Evolutionary conservation across 1,284 basidiomycete species (phyloP), one percentile per base, ranked within the genome.

Genomic region (Vanrija sp.): DNA sequence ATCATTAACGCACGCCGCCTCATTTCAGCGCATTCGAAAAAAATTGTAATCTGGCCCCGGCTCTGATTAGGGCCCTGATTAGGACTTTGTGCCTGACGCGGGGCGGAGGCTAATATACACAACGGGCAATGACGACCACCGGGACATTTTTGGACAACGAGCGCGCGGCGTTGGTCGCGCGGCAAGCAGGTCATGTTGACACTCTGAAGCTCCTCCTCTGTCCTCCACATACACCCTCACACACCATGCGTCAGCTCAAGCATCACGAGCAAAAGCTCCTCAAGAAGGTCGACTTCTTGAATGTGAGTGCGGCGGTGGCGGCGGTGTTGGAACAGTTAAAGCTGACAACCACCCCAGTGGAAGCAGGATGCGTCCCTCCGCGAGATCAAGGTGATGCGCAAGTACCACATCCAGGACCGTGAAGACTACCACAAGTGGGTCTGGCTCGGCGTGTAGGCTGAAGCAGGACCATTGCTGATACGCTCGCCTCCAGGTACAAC

Each of bases 401-500:
- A 93, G 58, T 99, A 98, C 75, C 95, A 98, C 78, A 84, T 97
- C 61, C 92, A 95, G 72, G 83, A 92, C 77, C 79, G 92, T 66
- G 93, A 98, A 61, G 94, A 98, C 78, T 98, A 98, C 76, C 88
- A 92, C 83, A 93, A 93, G 85, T 91, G 63, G 61, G 76, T 72
- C 38, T 23, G 5, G 34, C 14, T 46, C 26, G 38, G 26, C 39
- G 34, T 25, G 3, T 10, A 18, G 9, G 43, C 28, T 28, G 28
- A 19, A 38, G 19, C 12, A 46, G 38, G 5, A 23, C 19, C 10
- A 21, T 15, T n/a, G 49, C 50, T 60, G 14, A 55, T 49, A 49
- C 28, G 7, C 28, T 42, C 21, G 5, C 44, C 42, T n/a, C 14
- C 71, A 91, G 89, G 67, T 98, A 98, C 82, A 98, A 98, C 81